Conservation (phyloP, 2,329 filamentous ascomycete species). For the Pyrenophora tritici-repentis region DNA sequence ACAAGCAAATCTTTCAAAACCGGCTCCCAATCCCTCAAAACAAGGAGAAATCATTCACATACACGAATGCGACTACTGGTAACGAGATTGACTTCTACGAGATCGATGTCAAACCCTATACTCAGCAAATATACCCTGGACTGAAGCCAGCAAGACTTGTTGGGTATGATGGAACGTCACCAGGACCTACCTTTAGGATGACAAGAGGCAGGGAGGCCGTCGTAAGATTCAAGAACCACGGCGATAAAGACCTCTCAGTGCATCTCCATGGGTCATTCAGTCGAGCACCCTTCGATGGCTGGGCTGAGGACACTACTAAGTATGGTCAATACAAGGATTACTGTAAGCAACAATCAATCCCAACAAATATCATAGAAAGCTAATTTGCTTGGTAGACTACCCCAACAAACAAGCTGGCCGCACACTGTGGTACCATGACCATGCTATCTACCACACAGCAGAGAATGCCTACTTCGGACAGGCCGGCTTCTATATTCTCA, state of each 20-base stretch:
- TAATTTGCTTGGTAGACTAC: conserved; percentile 49
- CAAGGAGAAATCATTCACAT: conserved; percentile 46
- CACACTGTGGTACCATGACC: conserved; percentile 61
- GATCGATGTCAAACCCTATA: conserved; percentile 51
- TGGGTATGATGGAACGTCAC: conserved; percentile 62
- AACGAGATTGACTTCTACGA: conserved; percentile 55
- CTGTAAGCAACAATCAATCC: conserved; percentile 19
- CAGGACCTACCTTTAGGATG: conserved; percentile 60
- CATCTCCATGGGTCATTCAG: conserved; percentile 62
- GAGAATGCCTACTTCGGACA: conserved; percentile 64
- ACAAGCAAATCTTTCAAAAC: conserved; percentile 44
- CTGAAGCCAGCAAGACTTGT: conserved; percentile 50
- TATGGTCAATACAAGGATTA: conserved; percentile 58
- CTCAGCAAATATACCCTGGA: conserved; percentile 52
- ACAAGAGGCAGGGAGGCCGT: conserved; percentile 57
- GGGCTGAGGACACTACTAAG: conserved; percentile 59
- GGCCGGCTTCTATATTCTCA: conserved; percentile 62
- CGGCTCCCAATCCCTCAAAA: conserved; percentile 54
- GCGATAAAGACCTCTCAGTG: conserved; percentile 53
- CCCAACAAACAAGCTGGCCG: conserved; percentile 61
- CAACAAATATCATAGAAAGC: background rate
- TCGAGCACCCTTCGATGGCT: conserved; percentile 57
- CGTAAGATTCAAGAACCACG: conserved; percentile 62
- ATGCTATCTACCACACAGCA: conserved; percentile 54
- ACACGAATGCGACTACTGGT: conserved; percentile 43